Evolutionary conservation across 1,284 basidiomycete species (phyloP).

Genomic region (Ceraceosorus guamensis): DNA sequence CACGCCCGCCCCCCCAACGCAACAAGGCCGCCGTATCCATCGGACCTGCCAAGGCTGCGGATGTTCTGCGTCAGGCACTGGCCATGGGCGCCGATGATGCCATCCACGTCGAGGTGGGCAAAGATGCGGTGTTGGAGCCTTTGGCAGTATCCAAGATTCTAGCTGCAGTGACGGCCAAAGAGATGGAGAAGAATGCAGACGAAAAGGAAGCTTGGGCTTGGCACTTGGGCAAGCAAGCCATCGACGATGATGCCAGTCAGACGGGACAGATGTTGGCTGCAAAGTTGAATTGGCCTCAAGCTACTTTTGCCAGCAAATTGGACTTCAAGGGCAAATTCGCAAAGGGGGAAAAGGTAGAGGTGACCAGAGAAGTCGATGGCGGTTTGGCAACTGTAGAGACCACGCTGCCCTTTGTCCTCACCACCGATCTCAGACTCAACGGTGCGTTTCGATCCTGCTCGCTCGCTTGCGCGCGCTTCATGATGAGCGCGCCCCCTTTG

Average conservation of each 20-base stretch:
- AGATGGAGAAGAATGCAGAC: constrained; percentile 52
- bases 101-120: constrained; percentile 73
- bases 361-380: constrained; percentile 90
- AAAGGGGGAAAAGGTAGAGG: constrained; percentile 62
- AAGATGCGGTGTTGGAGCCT: constrained; percentile 70
- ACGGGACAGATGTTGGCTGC: constrained; percentile 98
- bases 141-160: constrained; percentile 77
- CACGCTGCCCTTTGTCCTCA: constrained; percentile 76
- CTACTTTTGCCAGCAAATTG: constrained; percentile 87
- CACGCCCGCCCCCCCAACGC: background rate
- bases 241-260: constrained; percentile 93
- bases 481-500: background rate
- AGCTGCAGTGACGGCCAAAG: constrained; percentile 66
- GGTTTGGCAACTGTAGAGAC: constrained; percentile 78
- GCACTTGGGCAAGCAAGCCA: constrained; percentile 97
- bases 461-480: background rate
- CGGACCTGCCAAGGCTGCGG: constrained; percentile 79
- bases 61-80: constrained; percentile 88
- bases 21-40: constrained; percentile 68
- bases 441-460: constrained; percentile 17
- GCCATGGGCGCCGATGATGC: constrained; percentile 96
- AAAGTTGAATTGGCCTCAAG: constrained; percentile 84
- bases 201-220: constrained; percentile 68
- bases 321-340: constrained; percentile 59
- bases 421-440: constrained; percentile 71